Conservation (phyloP, 192 early-diverging fungal genomes). For the Coemansia sp. region DNA sequence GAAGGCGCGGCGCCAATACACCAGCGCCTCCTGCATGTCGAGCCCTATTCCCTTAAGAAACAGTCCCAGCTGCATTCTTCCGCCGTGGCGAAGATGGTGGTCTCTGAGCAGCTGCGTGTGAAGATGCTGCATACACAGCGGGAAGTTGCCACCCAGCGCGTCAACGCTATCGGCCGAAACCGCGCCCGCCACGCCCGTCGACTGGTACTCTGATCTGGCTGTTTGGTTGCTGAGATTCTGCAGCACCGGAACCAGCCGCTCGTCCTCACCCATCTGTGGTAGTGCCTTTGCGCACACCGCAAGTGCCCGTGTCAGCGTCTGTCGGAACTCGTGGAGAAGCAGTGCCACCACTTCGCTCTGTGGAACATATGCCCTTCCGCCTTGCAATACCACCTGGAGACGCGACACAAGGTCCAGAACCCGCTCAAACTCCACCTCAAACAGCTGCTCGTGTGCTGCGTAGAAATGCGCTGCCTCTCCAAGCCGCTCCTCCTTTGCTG, state of each 20-base stretch:
- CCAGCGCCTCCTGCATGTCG: slow-evolving; percentile 81
- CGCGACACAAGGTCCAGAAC: slow-evolving; percentile 64
- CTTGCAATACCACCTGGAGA: slow-evolving; percentile 62
- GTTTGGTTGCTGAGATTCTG: slow-evolving; percentile 84
- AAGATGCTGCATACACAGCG: slow-evolving; percentile 88
- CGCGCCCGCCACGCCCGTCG: slow-evolving; percentile 54
- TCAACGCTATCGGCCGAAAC: slow-evolving; percentile 70
- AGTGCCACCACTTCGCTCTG: slow-evolving; percentile 69
- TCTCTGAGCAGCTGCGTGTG: slow-evolving; percentile 69
- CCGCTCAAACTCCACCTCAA: slow-evolving; percentile 69
- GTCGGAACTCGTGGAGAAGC: slow-evolving; percentile 74
- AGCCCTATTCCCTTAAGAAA: slow-evolving; percentile 96
- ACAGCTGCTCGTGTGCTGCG: slow-evolving; percentile 40
- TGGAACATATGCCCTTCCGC: slow-evolving; percentile 74
- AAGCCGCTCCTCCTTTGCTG: slow-evolving; percentile 19
- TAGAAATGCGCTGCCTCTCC: slow-evolving; percentile 28
- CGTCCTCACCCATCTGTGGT: slow-evolving; percentile 88
- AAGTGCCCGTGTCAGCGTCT: slow-evolving; percentile 53
- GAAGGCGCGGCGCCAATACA: slow-evolving; percentile 91
- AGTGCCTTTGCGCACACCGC: slow-evolving; percentile 74
- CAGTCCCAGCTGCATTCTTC: slow-evolving; percentile 87
- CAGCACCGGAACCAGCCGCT: slow-evolving; percentile 85
- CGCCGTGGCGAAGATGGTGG: slow-evolving; percentile 82
- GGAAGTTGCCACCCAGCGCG: slow-evolving; percentile 70
- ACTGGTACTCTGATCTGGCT: slow-evolving; percentile 67